These are phyloP conservation scores for Solanum dulcamara DNA, from an alignment of 257 asterid genomes.

Conservation along the genomic window DNA sequence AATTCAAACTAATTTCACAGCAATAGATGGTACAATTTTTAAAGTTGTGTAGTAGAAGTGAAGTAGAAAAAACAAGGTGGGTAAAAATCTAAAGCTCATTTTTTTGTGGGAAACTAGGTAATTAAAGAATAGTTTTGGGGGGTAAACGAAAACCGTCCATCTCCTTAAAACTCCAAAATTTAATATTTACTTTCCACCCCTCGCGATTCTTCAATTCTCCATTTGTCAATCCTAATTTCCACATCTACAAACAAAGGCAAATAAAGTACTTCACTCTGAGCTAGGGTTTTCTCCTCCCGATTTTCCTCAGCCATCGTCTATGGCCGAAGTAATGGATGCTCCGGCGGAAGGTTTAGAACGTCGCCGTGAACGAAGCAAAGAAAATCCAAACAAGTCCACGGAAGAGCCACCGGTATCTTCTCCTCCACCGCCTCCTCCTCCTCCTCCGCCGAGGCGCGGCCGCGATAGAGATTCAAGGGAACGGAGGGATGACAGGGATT, in stretches of 20 bases:
- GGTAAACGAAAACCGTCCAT: not conserved
- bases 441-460: slow-evolving; percentile 43
- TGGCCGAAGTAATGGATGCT: slow-evolving; percentile 39
- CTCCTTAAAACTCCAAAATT: not conserved
- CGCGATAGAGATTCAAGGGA: slow-evolving; percentile 69
- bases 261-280: not conserved
- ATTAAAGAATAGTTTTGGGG: not conserved
- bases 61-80: not conserved
- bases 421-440: slow-evolving; percentile 31
- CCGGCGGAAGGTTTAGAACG: slow-evolving; percentile 23
- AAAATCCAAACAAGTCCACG: slow-evolving; percentile 17
- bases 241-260: not conserved
- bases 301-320: not conserved
- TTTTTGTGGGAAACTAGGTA: not conserved
- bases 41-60: not conserved
- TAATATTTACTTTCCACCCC: not conserved
- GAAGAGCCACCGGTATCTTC: slow-evolving; percentile 34
- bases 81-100: not conserved
- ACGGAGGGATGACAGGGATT: slow-evolving; percentile 72
- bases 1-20: too few species aligned
- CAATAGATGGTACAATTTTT: not conserved
- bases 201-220: not conserved
- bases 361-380: slow-evolving; percentile 13
- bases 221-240: not conserved
- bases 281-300: slow-evolving; percentile 3